Base-by-base conservation (phyloP, 1,284 basidiomycete species). In the Porogramme epimiltina region DNA sequence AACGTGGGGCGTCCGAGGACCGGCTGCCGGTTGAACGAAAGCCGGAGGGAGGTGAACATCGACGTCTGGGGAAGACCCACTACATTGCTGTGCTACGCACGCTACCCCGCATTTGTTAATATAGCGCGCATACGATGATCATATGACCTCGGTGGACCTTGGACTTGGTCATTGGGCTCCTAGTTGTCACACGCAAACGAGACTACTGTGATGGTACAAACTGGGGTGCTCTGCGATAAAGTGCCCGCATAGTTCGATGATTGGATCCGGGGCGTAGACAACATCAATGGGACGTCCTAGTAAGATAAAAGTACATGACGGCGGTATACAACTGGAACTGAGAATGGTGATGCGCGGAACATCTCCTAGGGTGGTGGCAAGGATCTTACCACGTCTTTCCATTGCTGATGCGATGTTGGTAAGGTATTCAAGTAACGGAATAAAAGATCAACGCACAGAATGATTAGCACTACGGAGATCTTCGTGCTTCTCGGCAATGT, bases 381-480 rank as follows among this genome's bases (percentile, higher is more conserved):
- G 2, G 60, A 56, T 43, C 54, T 65, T 22, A 65, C 50, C 26
- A 66, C 47, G 31, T 64, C 58, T 47, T 70, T 68, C 69, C 69
- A 70, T 31, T 39, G 18, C 45, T 47, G 13, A 13, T n/a, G 16
- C 5, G 5, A 13, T 6, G 16, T 16, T 15, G n/a, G n/a, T n/a
- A n/a, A n/a, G n/a, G n/a, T n/a, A n/a, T n/a, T n/a, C n/a, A n/a
- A n/a, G n/a, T n/a, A n/a, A n/a, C n/a, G n/a, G n/a, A n/a, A n/a
- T n/a, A 13, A 28, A 15, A 22, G 15, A 18, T 18, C 11, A n/a
- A 55, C 61, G 51, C 38, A 87, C 87, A 73, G 84, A 83, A 57
- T 90, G 87, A 43, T 76, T 71, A 10, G 87, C 64, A 2, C 71
- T 73, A 44, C 75, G 73, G 59, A 89, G 83, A 64, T 87, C 84